Percentiles rank a stretch among this genome's conserved stretches.
Evolutionary conservation across 768 basidiomycete species (phyloP).

Genomic region (Suillus spraguei): DNA sequence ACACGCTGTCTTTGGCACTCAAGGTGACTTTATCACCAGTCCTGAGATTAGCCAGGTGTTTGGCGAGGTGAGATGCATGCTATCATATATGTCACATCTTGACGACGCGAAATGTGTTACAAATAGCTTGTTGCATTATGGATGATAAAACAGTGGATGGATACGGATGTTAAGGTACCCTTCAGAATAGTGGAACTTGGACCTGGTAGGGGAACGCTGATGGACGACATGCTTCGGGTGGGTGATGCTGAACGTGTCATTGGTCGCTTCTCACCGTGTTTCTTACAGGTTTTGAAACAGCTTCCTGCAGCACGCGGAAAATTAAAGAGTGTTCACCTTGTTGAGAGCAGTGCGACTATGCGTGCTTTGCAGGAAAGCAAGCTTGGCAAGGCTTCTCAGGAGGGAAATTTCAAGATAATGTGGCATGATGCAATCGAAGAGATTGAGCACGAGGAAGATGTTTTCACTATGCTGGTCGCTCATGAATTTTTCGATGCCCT

Average conservation of each 20-base stretch:
- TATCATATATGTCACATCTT: background rate
- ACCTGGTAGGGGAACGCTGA: constrained; percentile 90
- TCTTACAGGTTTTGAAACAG: constrained; percentile 51
- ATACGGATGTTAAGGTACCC: constrained; percentile 45
- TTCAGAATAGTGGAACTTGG: constrained; percentile 89
- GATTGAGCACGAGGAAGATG: constrained; percentile 47
- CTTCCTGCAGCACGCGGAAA: constrained; percentile 39
- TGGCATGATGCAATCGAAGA: constrained; percentile 83
- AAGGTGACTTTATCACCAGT: constrained; percentile 94
- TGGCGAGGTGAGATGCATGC: constrained; percentile 73
- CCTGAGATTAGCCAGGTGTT: constrained; percentile 97
- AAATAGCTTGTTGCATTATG: constrained; percentile 84
- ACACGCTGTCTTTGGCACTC: constrained; percentile 78
- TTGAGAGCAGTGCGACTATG: constrained; percentile 80
- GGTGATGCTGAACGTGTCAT: constrained; percentile 26
- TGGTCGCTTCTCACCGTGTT: background rate
- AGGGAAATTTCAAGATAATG: constrained; percentile 41
- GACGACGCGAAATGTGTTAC: background rate
- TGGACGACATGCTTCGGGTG: constrained; percentile 87
- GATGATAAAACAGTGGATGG: constrained; percentile 77
- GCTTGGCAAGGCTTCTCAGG: constrained; percentile 38
- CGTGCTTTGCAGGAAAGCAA: constrained; percentile 60
- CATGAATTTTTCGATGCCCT: constrained; percentile 99
- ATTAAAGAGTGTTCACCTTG: constrained; percentile 63
- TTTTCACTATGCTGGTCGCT: constrained; percentile 85